These are phyloP conservation scores for Entelexis paramagnoliae DNA, from an alignment of 1,139 yeast genomes.

Conservation along the genomic window DNA sequence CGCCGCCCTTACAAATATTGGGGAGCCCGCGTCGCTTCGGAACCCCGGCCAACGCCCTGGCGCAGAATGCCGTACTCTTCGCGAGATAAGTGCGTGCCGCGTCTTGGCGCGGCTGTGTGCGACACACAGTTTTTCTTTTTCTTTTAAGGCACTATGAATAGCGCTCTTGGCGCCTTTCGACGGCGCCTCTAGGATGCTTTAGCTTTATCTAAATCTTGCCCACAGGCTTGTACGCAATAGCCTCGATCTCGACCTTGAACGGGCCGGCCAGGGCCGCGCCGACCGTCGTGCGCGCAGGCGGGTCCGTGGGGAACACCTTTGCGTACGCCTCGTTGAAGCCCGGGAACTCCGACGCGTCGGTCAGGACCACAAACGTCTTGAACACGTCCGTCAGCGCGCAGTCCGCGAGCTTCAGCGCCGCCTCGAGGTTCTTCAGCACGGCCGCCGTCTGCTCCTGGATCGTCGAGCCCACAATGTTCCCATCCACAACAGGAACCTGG, in stretches of 20 bases:
- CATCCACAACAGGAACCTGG: constrained; percentile 80
- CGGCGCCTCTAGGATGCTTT: no score
- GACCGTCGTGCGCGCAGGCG: constrained; percentile 93
- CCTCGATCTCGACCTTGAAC: constrained; percentile 59
- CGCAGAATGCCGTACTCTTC: no score
- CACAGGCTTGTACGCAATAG: constrained; percentile 43
- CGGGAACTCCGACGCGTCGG: constrained; percentile 73
- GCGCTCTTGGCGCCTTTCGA: not conserved
- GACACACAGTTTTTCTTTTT: no score
- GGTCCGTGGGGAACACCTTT: constrained; percentile 66
- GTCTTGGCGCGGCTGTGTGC: no score
- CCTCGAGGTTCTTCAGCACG: constrained; percentile 62
- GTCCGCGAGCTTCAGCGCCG: constrained; percentile 69
- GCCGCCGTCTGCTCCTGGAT: constrained; percentile 78
- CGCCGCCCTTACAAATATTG: not conserved
- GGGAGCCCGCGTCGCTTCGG: no score
- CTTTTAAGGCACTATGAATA: no score
- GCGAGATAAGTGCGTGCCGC: no score
- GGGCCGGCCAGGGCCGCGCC: constrained; percentile 77
- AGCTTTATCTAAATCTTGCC: not conserved
- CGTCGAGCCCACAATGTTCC: constrained; percentile 57
- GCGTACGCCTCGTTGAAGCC: constrained; percentile 75
- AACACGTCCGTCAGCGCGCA: constrained; percentile 72
- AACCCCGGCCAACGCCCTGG: no score
- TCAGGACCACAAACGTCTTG: constrained; percentile 75